Evolutionary conservation across 208 protist genomes (phyloP), one percentile per base, ranked within the genome.

Genomic region (Wallacemonas sp.): DNA sequence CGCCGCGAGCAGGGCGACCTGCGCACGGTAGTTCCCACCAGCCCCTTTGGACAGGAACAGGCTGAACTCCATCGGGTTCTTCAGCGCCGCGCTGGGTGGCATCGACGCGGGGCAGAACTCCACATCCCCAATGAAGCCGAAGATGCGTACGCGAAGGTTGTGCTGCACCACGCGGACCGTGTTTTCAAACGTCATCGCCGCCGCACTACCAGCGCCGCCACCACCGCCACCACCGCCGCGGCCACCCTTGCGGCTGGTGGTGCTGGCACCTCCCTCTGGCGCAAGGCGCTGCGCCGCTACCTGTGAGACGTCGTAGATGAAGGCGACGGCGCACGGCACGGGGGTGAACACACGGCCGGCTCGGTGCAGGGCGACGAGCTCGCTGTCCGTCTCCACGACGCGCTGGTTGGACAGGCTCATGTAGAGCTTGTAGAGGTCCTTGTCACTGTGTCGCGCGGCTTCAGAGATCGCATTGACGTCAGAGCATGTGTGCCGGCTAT

Each of bases 121-220:
- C 4, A 71, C 80, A 53, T 89, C 79, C 9, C 83, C 83, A 42
- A 89, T 76, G 42, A 89, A 89, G 61, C 77, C 83, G 27, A 85
- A 80, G 42, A 89, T 79, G 29, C 72, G 66, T 9, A 83, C 69
- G 32, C 70, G 70, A 39, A 81, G 24, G 58, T 70, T 76, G 42
- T 69, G 63, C 38, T 74, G 66, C 19, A 70, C 70, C 34, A 89
- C 45, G 24, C 72, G 65, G 4, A 78, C 68, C n/a, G 71, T 73
- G 64, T 75, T 77, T 29, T 77, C 74, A 13, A 74, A 58, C 15
- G 63, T 83, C 73, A 78, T 77, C 42, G 61, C 63, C n/a, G 45
- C 62, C 34, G 53, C 63, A 26, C 4, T 46, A 33, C 52, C 12
- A 29, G 59, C 42, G 19, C 54, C 15, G 5, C 30, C 24, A 34